Evolutionary conservation across 2,329 filamentous ascomycete genomes (phyloP), one percentile per base, ranked within the genome.

Genomic region (Diaporthe capsici): DNA sequence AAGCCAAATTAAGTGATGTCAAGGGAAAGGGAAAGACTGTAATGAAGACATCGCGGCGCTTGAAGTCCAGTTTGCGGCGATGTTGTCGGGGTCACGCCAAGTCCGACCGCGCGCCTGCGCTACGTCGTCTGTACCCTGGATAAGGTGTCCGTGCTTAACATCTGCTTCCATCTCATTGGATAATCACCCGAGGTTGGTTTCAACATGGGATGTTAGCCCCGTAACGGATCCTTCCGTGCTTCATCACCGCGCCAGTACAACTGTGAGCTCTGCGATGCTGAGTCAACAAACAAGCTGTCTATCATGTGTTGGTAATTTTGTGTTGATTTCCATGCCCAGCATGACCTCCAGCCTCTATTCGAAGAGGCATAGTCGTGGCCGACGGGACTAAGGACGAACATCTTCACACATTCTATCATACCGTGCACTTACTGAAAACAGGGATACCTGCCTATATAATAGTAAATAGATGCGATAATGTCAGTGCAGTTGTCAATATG

Each of bases 51-150:
- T 51, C 28, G 2, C 15, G 28, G 31, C 47, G 12, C 6, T 15
- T 37, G 28, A 39, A 22, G 63, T 37, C 47, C 12, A 53, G 31
- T 31, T 12, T 39, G 31, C 22, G 28, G 12, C 28, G 10, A 20
- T 22, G 25, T 39, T n/a, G 13, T 67, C 63, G 44, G 63, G 63
- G 28, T 17, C 2, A 51, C 25, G 63, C 47, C 31, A 51, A 51
- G 63, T 65, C 61, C 61, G 61, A 49, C 25, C n/a, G 25, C 39
- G 61, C 61, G 61, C 61, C 42, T 65, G 61, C 61, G 61, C 60
- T 65, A 31, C 39, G 20, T 17, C 44, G 42, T 34, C 20, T 65
- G 17, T 44, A 4, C 63, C 44, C 28, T 20, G 20, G 20, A 37
- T 25, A 25, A 31, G 8, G 47, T 12, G 63, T 51, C 63, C 4